Evolutionary conservation across 2,329 filamentous ascomycete genomes (phyloP).

Genomic region (Akanthomyces lecanii): DNA sequence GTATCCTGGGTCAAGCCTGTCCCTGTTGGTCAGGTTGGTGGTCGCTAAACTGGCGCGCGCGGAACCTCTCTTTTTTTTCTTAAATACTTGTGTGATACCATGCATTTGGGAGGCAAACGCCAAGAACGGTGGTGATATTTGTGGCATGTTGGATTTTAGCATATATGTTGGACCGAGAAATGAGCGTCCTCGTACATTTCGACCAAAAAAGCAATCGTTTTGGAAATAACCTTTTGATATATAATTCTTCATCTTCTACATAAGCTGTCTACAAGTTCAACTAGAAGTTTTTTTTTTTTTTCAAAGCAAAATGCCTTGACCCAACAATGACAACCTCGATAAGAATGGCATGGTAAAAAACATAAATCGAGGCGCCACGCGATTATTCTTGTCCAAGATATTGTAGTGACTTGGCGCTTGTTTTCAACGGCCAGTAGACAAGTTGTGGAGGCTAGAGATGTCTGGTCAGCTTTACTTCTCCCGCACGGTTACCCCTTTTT

Average conservation of each 20-base stretch:
- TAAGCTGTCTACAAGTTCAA: not conserved
- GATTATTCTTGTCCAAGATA: not conserved
- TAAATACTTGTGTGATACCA: not conserved
- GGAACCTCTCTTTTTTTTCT: not conserved
- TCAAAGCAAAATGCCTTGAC: not conserved
- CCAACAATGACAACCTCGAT: not conserved
- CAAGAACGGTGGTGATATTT: not conserved
- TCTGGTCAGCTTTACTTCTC: not conserved
- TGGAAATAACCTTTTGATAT: not conserved
- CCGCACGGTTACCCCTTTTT: not conserved
- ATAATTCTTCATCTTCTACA: not conserved
- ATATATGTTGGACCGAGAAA: no score
- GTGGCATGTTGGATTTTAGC: no score
- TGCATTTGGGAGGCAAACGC: not conserved
- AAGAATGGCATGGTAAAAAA: not conserved
- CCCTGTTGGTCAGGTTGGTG: not conserved
- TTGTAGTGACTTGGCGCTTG: not conserved
- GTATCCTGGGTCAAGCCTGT: conserved; percentile 11
- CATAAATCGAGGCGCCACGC: not conserved
- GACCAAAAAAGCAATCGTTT: not conserved
- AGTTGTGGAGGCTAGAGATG: not conserved
- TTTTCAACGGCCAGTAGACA: not conserved
- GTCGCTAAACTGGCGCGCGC: not conserved
- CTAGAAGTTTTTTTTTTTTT: not conserved
- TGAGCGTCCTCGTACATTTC: no score